These are phyloP conservation scores for Podaxis mareebaensis DNA, from an alignment of 768 basidiomycete genomes.

Conservation along the genomic window DNA sequence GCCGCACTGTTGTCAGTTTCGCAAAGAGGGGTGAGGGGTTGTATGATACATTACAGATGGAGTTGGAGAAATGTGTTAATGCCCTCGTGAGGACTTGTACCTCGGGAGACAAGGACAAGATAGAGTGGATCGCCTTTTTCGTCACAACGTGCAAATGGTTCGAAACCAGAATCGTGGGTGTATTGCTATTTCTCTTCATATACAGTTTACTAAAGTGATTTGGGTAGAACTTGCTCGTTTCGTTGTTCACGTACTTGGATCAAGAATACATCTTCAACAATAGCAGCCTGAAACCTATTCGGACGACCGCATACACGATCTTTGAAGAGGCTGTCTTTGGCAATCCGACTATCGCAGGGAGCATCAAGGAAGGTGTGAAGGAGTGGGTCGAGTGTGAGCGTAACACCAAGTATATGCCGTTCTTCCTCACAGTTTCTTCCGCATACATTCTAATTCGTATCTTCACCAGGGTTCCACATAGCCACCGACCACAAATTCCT, in stretches of 20 bases:
- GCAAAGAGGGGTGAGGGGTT: constrained; percentile 56
- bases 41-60: constrained; percentile 56
- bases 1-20: constrained; percentile 55
- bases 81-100: constrained; percentile 41
- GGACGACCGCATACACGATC: constrained; percentile 52
- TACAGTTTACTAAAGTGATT: neutral
- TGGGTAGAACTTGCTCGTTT: constrained; percentile 54
- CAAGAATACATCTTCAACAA: constrained; percentile 56
- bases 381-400: constrained; percentile 61
- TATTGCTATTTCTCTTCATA: neutral
- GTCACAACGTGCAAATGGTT: constrained; percentile 63
- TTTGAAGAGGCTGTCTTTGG: constrained; percentile 56
- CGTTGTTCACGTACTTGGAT: constrained; percentile 72
- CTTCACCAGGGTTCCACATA: constrained; percentile 34
- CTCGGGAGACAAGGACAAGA: constrained; percentile 28
- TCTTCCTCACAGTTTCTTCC: neutral
- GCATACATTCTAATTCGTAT: neutral
- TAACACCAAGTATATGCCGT: constrained; percentile 32
- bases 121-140: constrained; percentile 61
- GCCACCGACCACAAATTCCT: constrained; percentile 41
- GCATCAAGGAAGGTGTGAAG: constrained; percentile 44
- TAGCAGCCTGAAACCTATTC: constrained; percentile 41
- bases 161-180: constrained; percentile 60
- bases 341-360: constrained; percentile 41
- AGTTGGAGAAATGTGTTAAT: constrained; percentile 57